These are phyloP conservation scores for Umbilicaria muhlenbergii DNA, from an alignment of 495 filamentous ascomycete genomes.

Conservation along the genomic window DNA sequence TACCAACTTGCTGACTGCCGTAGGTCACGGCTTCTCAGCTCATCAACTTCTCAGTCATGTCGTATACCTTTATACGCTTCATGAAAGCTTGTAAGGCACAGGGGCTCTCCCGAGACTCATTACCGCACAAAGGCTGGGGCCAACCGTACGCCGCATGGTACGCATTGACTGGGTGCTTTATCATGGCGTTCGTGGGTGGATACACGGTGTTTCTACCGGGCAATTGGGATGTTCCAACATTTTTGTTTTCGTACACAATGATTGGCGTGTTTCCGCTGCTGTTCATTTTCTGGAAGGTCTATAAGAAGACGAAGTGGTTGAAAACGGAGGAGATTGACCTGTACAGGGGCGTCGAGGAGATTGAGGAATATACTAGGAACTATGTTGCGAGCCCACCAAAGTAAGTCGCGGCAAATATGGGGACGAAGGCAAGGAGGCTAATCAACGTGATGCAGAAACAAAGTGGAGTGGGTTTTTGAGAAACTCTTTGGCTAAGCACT, in stretches of 20 bases:
- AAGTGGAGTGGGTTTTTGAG: not conserved
- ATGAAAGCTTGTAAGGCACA: slow-evolving; percentile 52
- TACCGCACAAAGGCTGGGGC: slow-evolving; percentile 50
- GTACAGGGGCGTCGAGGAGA: slow-evolving; percentile 44
- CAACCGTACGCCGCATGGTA: slow-evolving; percentile 63
- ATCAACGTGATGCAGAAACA: not conserved
- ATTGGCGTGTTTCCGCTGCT: slow-evolving; percentile 49
- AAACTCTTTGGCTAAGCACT: not conserved
- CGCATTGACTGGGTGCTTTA: slow-evolving; percentile 38
- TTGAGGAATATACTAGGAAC: slow-evolving; percentile 57
- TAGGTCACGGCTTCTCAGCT: slow-evolving; percentile 54
- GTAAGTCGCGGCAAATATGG: slow-evolving; percentile 23
- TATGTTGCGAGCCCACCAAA: slow-evolving; percentile 41
- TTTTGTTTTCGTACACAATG: slow-evolving; percentile 67
- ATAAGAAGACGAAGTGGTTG: slow-evolving; percentile 44
- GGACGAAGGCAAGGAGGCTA: too few species aligned
- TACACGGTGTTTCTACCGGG: slow-evolving; percentile 63
- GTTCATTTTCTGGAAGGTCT: slow-evolving; percentile 54
- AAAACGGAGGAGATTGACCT: slow-evolving; percentile 48
- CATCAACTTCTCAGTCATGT: slow-evolving; percentile 60
- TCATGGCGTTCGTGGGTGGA: slow-evolving; percentile 63
- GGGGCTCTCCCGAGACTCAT: slow-evolving; percentile 40
- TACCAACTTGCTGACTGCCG: not conserved
- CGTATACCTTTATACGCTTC: slow-evolving; percentile 60
- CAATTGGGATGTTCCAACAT: slow-evolving; percentile 55